Percentiles rank a stretch among this genome's conserved stretches.
Conservation (phyloP, 192 early-diverging fungal genomes). For the Entomortierella beljakovae region DNA sequence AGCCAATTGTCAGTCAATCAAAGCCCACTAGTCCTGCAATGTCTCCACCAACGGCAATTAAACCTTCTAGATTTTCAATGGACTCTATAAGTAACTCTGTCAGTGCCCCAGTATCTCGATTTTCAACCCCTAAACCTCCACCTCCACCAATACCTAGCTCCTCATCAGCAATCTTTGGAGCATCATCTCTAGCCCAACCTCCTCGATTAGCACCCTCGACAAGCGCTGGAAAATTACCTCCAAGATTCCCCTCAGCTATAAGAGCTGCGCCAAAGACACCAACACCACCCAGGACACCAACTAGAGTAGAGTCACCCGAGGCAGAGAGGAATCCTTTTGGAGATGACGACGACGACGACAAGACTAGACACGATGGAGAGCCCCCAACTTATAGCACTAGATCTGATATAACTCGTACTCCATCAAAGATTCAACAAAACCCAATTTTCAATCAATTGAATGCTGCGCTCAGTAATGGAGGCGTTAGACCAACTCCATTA, state of each 20-base stretch:
- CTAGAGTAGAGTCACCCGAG: conserved; percentile 19
- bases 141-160: background rate
- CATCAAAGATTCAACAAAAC: conserved; percentile 31
- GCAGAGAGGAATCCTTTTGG: conserved; percentile 46
- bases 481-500: background rate
- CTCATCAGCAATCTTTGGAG: background rate
- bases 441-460: conserved; percentile 40
- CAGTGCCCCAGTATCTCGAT: conserved; percentile 3
- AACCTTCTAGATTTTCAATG: conserved; percentile 18
- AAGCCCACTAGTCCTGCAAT: conserved; percentile 8
- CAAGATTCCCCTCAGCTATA: conserved; percentile 13
- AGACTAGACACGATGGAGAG: background rate
- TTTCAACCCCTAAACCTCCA: conserved; percentile 9
- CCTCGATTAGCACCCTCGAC: conserved; percentile 1
- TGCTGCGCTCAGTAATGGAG: background rate
- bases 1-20: conserved; percentile 9
- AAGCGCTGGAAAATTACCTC: conserved; percentile 8
- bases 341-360: conserved; percentile 40
- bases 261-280: conserved; percentile 19
- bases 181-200: background rate
- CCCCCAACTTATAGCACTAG: too few species aligned
- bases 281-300: conserved; percentile 39
- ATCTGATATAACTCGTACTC: background rate
- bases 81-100: conserved; percentile 13
- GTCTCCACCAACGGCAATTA: background rate